Evolutionary conservation across 2,329 filamentous ascomycete genomes (phyloP).

Genomic region (Alternaria incomplexa): DNA sequence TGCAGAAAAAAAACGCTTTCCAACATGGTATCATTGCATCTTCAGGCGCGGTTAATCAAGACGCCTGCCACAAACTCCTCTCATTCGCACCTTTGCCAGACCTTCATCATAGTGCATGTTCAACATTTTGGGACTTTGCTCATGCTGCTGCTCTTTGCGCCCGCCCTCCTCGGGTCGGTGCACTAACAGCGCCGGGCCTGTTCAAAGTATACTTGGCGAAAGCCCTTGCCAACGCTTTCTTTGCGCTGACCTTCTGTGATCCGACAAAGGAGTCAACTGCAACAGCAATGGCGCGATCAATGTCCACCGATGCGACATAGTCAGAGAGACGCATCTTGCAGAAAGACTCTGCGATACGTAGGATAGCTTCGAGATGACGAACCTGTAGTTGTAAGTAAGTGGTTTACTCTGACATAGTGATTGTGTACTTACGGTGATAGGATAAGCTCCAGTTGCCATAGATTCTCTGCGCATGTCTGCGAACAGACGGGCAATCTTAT

Average conservation of each 20-base stretch:
- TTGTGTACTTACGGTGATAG: constrained; percentile 79
- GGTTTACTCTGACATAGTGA: no score
- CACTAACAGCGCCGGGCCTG: constrained; percentile 51
- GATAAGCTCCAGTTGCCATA: constrained; percentile 92
- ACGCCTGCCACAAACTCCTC: constrained; percentile 2
- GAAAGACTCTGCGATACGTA: constrained; percentile 92
- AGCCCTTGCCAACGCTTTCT: constrained; percentile 90
- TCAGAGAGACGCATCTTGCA: constrained; percentile 98
- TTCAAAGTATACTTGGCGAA: constrained; percentile 86
- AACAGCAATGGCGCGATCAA: constrained; percentile 95
- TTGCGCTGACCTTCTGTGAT: constrained; percentile 96
- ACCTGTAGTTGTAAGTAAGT: constrained; percentile 63
- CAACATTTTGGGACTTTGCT: not conserved
- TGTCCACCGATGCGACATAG: constrained; percentile 87
- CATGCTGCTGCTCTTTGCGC: constrained; percentile 38
- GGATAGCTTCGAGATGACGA: constrained; percentile 96
- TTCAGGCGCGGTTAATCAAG: constrained; percentile 6
- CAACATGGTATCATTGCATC: constrained; percentile 25
- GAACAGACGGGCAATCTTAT: constrained; percentile 93
- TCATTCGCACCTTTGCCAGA: constrained; percentile 3
- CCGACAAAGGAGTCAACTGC: constrained; percentile 96
- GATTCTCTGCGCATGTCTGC: constrained; percentile 95
- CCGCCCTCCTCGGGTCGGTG: constrained; percentile 31
- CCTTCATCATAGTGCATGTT: not conserved
- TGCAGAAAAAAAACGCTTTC: not conserved